These are phyloP conservation scores for Ophiorrhiza pumila DNA, from an alignment of 257 asterid species.

Conservation along the genomic window DNA sequence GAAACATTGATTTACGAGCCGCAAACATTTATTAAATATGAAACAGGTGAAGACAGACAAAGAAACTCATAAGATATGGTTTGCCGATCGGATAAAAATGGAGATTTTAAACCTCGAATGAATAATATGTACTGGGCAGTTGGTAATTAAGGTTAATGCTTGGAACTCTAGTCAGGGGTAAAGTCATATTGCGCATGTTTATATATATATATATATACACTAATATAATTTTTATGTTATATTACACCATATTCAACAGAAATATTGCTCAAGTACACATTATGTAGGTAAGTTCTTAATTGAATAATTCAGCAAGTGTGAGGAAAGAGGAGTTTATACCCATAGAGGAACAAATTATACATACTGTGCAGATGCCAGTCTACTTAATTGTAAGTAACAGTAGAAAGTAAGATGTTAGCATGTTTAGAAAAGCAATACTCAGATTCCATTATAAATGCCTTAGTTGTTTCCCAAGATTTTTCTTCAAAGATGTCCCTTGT, in stretches of 20 bases:
- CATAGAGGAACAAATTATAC: neutral
- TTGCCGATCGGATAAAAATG: neutral
- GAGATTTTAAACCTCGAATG: neutral
- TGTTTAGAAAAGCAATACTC: neutral
- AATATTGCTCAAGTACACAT: too few relatives aligned
- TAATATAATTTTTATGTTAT: too few relatives aligned
- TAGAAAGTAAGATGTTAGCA: neutral
- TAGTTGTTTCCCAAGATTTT: too few relatives aligned
- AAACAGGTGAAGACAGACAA: neutral
- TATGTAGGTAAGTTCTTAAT: too few relatives aligned
- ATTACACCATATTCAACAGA: neutral
- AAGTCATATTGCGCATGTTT: neutral
- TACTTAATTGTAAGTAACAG: neutral
- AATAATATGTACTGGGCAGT: neutral
- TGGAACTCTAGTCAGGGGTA: neutral
- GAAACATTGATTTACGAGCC: neutral
- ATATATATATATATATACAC: too few relatives aligned
- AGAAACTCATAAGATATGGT: neutral
- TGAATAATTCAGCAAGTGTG: too few relatives aligned
- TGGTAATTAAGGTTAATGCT: neutral
- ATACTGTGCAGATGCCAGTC: too few relatives aligned
- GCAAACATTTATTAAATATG: too few relatives aligned
- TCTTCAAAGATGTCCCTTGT: too few relatives aligned
- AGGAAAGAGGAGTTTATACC: too few relatives aligned
- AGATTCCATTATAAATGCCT: too few relatives aligned